These are phyloP conservation scores for Onygena corvina DNA, from an alignment of 2,329 filamentous ascomycete genomes.

Conservation along the genomic window DNA sequence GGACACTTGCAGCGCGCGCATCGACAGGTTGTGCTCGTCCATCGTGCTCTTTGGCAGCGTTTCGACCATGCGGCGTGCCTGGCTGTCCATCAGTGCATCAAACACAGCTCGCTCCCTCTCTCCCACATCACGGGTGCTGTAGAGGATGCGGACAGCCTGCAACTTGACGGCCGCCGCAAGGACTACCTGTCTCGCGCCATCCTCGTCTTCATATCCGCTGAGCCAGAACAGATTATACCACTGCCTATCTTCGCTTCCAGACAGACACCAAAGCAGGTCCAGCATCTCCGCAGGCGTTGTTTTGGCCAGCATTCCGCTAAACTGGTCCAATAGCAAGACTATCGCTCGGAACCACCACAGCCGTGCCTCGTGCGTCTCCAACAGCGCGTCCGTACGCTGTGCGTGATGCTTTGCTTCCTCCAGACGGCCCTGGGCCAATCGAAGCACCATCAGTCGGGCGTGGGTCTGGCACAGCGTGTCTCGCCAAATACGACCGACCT, in stretches of 20 bases:
- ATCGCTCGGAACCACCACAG: conserved; percentile 3
- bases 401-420: background rate
- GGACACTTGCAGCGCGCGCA: background rate
- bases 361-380: background rate
- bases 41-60: background rate
- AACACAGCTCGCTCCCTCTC: no score
- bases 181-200: background rate
- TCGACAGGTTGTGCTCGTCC: background rate
- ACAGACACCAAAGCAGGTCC: background rate
- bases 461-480: conserved; percentile 8
- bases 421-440: background rate
- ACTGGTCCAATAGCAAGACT: background rate
- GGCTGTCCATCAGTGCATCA: background rate
- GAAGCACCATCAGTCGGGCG: conserved; percentile 2
- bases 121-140: no score
- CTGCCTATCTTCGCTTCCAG: background rate
- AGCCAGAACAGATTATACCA: conserved; percentile 6
- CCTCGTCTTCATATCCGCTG: background rate
- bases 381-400: background rate
- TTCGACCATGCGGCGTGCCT: background rate
- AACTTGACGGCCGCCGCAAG: background rate
- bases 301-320: background rate
- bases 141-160: background rate
- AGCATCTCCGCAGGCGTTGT: background rate
- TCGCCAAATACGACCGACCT: background rate